Conservation (phyloP, 169 alveolate species). For the Plasmodium coatneyi region DNA sequence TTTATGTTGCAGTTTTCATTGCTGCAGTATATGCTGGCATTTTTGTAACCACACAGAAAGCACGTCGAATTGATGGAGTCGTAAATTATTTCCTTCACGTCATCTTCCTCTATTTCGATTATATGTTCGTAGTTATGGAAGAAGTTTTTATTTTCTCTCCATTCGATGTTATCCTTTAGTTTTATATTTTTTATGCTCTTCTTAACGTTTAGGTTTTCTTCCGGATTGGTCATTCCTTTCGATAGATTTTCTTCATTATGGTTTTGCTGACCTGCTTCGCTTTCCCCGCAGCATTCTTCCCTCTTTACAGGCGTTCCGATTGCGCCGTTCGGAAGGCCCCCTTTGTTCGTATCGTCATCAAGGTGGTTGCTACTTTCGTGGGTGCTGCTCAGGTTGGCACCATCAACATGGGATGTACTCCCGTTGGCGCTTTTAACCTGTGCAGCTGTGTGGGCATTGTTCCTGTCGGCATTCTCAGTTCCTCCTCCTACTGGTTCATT, state of each 20-base stretch:
- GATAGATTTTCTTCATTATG: neutral
- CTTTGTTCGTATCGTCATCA: neutral
- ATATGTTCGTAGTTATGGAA: conserved; percentile 71
- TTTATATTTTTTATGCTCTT: conserved; percentile 26
- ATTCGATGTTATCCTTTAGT: conserved; percentile 28
- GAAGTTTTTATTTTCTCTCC: conserved; percentile 31
- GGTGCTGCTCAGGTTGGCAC: neutral
- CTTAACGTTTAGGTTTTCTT: neutral
- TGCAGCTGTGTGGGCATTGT: neutral
- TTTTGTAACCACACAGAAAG: conserved; percentile 75
- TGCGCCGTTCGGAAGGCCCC: neutral
- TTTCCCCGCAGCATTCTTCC: neutral
- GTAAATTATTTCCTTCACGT: conserved; percentile 74
- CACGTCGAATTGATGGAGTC: conserved; percentile 71
- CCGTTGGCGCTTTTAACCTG: neutral
- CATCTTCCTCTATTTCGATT: conserved; percentile 77
- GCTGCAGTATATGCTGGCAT: conserved; percentile 81
- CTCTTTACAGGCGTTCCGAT: neutral
- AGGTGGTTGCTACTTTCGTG: neutral
- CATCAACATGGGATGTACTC: neutral
- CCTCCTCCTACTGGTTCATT: neutral
- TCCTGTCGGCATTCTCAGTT: neutral
- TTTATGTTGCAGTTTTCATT: conserved; percentile 76
- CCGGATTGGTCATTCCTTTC: neutral
- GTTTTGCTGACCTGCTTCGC: neutral